Base-by-base conservation (phyloP, 768 basidiomycete species). In the Hebeloma cylindrosporum region DNA sequence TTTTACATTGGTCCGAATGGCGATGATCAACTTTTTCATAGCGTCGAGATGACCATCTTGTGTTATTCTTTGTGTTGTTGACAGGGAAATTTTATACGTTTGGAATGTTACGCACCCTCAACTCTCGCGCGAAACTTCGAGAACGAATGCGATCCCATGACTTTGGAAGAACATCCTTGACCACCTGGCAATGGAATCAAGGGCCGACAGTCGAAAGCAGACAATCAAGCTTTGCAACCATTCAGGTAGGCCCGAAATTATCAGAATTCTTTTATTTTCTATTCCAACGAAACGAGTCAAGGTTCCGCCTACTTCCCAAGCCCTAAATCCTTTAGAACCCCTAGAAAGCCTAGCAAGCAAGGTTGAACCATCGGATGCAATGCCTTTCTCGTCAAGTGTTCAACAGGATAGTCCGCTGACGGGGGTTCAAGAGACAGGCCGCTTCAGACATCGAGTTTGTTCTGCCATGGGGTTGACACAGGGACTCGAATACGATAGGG, bases 61-160 rank as follows among this genome's bases (percentile, higher is more conserved):
- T 74, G 23, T 54, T 78, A 4, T 70, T 78, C 50, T 78, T 79
- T 53, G 62, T 72, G 25, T 55, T 78, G 13, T 57, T 75, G 36
- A 74, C 75, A 3, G 76, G 77, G 27, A 79, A 79, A 53, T 63
- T 79, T 45, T 78, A 73, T 32, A 52, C 62, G 3, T 63, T 72
- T 30, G 72, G 70, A 8, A 61, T 71, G 56, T 54, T 72, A 27
- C 66, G 68, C 17, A 68, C 68, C 1, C 55, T 73, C 26, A 72
- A 70, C 43, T 63, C 65, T 7, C 57, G 70, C 16, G 51, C 50
- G 20, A 63, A 59, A 36, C 56, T 72, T n/a, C 65, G 69, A 25
- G 40, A 61, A 28, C 54, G 59, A 27, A 66, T 78, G 53, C 60
- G 65, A 11, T 72, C 72, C 5, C 57, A 66, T 26, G 67, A 69